Evolutionary conservation across 495 filamentous ascomycete genomes (phyloP), one percentile per base, ranked within the genome.

Genomic region (Talaromyces wortmannii): DNA sequence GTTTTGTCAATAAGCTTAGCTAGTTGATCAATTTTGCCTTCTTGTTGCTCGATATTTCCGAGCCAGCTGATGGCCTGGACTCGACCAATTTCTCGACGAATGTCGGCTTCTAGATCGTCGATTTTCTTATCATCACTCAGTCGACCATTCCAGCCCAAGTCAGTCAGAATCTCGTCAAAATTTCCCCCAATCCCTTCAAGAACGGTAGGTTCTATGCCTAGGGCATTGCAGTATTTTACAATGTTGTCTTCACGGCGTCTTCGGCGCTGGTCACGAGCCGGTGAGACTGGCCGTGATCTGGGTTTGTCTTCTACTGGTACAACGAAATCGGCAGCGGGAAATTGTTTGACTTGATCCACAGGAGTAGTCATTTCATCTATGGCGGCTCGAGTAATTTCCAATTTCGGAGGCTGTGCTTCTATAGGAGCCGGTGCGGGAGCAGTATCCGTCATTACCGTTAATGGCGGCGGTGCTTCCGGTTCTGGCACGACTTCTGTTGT

Each of bases 1-100:
- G 90, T 88, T 55, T 84, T 82, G 64, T 97, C 92, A 40, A 98
- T 86, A 51, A 96, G 79, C 55, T 76, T 81, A 52, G 90, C 90
- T 53, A 98, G 84, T 49, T 84, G 84, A 32, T 88, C 86, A 4
- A 95, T 84, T 56, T 91, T 82, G 55, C 92, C 90, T 63, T 97
- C 94, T 61, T 94, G 88, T 63, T 90, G 90, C 62, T 92, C 89
- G 50, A 95, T 81, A 59, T 89, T 84, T 52, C 85, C 85, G 52
- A 98, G 80, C 89, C 94, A 97, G 63, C 91, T 90, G 49, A 88
- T 94, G 40, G 91, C 90, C 72, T 97, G 92, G 6, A 92, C 88
- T 53, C 88, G 87, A 45, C 87, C 88, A 55, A 97, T 81, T 62
- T 97, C 94, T 55, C 89, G 86, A 50, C 90, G 87, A 43, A 97